These are phyloP conservation scores for Ogataea chonburiensis DNA, from an alignment of 805 yeast genomes.

Conservation along the genomic window DNA sequence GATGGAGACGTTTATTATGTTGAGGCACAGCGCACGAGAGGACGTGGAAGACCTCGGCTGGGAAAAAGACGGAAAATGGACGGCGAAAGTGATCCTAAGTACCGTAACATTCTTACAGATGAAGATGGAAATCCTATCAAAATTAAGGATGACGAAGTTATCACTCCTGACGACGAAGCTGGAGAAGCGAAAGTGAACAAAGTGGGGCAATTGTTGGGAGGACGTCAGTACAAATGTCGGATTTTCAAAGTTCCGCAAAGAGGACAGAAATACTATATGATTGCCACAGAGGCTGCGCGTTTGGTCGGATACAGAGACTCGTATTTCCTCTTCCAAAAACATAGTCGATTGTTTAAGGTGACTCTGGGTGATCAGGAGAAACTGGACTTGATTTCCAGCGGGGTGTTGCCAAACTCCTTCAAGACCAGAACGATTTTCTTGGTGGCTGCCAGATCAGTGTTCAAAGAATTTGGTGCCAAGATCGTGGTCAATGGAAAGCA, in stretches of 20 bases:
- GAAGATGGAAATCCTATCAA: constrained; percentile 66
- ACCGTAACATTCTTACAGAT: constrained; percentile 37
- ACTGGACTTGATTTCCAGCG: constrained; percentile 75
- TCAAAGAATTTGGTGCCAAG: constrained; percentile 87
- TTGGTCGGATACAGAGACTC: constrained; percentile 93
- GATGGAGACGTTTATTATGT: constrained; percentile 23
- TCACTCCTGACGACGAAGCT: constrained; percentile 68
- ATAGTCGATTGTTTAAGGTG: constrained; percentile 69
- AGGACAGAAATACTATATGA: constrained; percentile 79
- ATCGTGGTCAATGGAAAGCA: constrained; percentile 77
- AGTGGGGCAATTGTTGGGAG: constrained; percentile 67
- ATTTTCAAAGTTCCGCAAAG: constrained; percentile 62
- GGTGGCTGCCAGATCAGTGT: constrained; percentile 87
- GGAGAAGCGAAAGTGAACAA: constrained; percentile 74
- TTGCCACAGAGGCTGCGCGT: constrained; percentile 94
- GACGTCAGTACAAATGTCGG: constrained; percentile 69
- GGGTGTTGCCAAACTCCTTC: constrained; percentile 82
- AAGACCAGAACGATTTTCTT: constrained; percentile 87
- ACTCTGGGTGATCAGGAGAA: constrained; percentile 76
- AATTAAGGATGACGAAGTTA: constrained; percentile 74
- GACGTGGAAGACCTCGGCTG: constrained; percentile 33
- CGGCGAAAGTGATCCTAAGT: constrained; percentile 27
- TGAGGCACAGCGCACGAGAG: constrained; percentile 25
- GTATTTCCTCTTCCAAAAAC: constrained; percentile 84
- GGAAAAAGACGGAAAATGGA: constrained; percentile 30